phyloP scores from a whole-genome alignment of 1,139 yeast species.

The Yamadazyma friedrichii region DNA sequence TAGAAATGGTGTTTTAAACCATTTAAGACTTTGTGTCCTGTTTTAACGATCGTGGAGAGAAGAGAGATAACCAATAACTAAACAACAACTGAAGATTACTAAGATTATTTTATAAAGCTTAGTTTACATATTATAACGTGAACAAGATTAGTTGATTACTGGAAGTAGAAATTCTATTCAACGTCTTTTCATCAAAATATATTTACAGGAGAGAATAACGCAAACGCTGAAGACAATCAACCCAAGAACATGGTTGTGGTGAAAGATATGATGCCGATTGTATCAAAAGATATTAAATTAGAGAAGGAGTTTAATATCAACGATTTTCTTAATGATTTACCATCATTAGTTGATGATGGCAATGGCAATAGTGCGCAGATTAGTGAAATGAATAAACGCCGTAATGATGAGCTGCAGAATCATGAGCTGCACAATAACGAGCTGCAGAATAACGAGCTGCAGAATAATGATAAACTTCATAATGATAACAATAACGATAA shows the following conservation, averaged over 20 bases:
- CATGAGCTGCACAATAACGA: too few species aligned
- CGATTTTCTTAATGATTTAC: conserved; percentile 15
- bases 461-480: too few species aligned
- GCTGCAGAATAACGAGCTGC: too few species aligned
- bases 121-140: too few species aligned
- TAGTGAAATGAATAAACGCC: too few species aligned
- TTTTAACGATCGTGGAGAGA: too few species aligned
- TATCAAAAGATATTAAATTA: neutral
- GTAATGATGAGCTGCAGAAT: too few species aligned
- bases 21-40: too few species aligned
- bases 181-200: neutral
- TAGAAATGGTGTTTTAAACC: too few species aligned
- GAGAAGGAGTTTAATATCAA: conserved; percentile 12
- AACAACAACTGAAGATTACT: too few species aligned
- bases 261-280: neutral
- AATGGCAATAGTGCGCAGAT: neutral
- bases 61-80: too few species aligned
- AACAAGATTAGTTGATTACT: conserved; percentile 3
- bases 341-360: neutral
- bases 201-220: neutral
- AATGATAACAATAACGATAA: neutral
- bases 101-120: neutral
- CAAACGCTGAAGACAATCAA: conserved; percentile 2
- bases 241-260: conserved; percentile 1
- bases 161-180: conserved; percentile 7